Percentiles rank a stretch among this genome's conserved stretches.
Evolutionary conservation across 148 eudicot species (phyloP).

Genomic region (Euryodendron excelsum): DNA sequence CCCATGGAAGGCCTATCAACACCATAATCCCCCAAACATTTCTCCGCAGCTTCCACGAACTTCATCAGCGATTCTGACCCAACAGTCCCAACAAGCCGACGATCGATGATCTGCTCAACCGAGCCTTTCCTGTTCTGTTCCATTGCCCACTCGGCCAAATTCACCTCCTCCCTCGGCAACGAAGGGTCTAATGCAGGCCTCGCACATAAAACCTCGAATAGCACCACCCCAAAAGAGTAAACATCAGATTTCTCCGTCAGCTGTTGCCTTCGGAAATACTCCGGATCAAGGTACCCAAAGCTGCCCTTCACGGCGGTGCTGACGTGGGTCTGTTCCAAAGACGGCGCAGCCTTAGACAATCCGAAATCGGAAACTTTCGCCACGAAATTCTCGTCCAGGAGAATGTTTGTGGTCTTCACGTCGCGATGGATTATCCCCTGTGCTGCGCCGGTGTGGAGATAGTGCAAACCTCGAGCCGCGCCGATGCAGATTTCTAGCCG

Average conservation of each 20-base stretch:
- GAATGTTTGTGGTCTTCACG: conserved; percentile 67
- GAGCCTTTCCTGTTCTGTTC: conserved; percentile 45
- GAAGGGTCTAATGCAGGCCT: conserved; percentile 64
- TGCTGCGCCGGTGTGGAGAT: conserved; percentile 66
- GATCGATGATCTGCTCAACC: conserved; percentile 48
- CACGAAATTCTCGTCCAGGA: conserved; percentile 54
- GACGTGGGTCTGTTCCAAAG: conserved; percentile 62
- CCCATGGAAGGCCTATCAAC: conserved; percentile 73
- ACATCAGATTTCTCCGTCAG: conserved; percentile 66
- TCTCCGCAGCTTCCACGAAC: conserved; percentile 62
- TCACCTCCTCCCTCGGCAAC: conserved; percentile 57
- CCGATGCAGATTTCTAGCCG: conserved; percentile 68
- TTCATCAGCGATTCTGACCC: conserved; percentile 41
- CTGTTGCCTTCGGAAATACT: conserved; percentile 63
- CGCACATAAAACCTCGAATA: conserved; percentile 52
- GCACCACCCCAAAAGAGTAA: conserved; percentile 66
- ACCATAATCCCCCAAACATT: conserved; percentile 61
- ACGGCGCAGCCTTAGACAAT: conserved; percentile 50
- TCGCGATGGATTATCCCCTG: conserved; percentile 69
- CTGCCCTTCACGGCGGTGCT: conserved; percentile 70
- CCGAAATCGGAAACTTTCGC: conserved; percentile 72
- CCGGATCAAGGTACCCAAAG: conserved; percentile 65
- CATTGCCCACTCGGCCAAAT: conserved; percentile 72
- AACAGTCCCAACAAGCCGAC: conserved; percentile 41
- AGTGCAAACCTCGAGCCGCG: conserved; percentile 63